These are phyloP conservation scores for Epichloe coenophiala DNA, from an alignment of 2,329 filamentous ascomycete species.

Conservation along the genomic window DNA sequence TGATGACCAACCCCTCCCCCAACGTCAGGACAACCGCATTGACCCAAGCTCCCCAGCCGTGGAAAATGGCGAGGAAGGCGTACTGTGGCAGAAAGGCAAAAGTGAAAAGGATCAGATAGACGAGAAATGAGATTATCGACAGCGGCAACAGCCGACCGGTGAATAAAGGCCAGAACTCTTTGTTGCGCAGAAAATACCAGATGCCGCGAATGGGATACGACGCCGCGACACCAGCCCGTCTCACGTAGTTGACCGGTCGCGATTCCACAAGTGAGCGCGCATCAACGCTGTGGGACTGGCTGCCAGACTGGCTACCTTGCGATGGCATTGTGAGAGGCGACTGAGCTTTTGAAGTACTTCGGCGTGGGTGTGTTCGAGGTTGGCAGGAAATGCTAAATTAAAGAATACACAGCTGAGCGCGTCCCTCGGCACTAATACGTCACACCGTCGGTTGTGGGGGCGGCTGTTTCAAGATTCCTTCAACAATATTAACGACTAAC, in stretches of 20 bases:
- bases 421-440: neutral
- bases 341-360: neutral
- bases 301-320: constrained; percentile 3
- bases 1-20: constrained; percentile 65
- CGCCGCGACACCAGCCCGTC: constrained; percentile 30
- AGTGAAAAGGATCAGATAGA: constrained; percentile 75
- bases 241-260: constrained; percentile 28
- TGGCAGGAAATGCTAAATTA: neutral
- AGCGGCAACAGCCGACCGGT: constrained; percentile 65
- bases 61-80: constrained; percentile 79
- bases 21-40: constrained; percentile 79
- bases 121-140: constrained; percentile 65
- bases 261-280: constrained; percentile 2
- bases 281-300: constrained; percentile 4
- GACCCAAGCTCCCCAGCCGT: constrained; percentile 76
- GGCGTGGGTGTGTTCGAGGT: neutral
- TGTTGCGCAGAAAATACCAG: constrained; percentile 65
- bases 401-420: neutral
- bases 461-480: neutral
- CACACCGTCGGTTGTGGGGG: neutral
- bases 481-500: neutral
- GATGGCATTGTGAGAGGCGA: constrained; percentile 3
- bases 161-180: constrained; percentile 73
- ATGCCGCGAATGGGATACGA: constrained; percentile 58
- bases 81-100: constrained; percentile 84